Percentiles rank a stretch among this genome's conserved stretches.
phyloP scores from a whole-genome alignment of 768 basidiomycete genomes.

The Kwoniella sp. region DNA sequence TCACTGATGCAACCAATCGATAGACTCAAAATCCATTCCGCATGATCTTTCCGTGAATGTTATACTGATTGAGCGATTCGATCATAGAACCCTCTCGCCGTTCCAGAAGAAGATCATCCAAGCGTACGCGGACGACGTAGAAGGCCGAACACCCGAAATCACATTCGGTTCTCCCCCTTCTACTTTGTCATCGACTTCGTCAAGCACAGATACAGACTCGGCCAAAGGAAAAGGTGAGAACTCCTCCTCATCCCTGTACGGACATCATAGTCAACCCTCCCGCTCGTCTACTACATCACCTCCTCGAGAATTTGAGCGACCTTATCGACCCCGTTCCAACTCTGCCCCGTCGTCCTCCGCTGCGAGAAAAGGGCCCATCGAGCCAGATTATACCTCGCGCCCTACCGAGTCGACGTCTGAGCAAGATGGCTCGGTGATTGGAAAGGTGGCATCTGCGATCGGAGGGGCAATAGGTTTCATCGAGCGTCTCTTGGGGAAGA shows the following conservation, averaged over 20 bases:
- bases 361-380: slow-evolving; percentile 6
- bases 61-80: not conserved
- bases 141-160: slow-evolving; percentile 62
- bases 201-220: slow-evolving; percentile 1
- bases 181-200: slow-evolving; percentile 6
- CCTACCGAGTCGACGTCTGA: not conserved
- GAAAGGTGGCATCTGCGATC: slow-evolving; percentile 33
- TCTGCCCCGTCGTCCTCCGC: not conserved
- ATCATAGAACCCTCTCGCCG: slow-evolving; percentile 70
- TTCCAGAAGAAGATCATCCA: slow-evolving; percentile 85
- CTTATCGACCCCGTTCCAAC: slow-evolving; percentile 14
- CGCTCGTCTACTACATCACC: slow-evolving; percentile 16
- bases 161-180: slow-evolving; percentile 33
- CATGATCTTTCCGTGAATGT: too few relatives aligned
- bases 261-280: not conserved
- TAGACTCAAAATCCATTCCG: too few relatives aligned
- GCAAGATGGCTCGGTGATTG: slow-evolving; percentile 9
- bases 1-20: too few relatives aligned
- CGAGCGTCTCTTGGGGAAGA: slow-evolving; percentile 34
- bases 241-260: not conserved
- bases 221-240: slow-evolving; percentile 33
- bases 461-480: slow-evolving; percentile 41
- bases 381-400: slow-evolving; percentile 2
- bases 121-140: slow-evolving; percentile 89
- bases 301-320: slow-evolving; percentile 9